Percentiles rank a stretch among this genome's conserved stretches.
Conservation (phyloP, 352 stramenopile genomes). For the Aphanomyces invadans region DNA sequence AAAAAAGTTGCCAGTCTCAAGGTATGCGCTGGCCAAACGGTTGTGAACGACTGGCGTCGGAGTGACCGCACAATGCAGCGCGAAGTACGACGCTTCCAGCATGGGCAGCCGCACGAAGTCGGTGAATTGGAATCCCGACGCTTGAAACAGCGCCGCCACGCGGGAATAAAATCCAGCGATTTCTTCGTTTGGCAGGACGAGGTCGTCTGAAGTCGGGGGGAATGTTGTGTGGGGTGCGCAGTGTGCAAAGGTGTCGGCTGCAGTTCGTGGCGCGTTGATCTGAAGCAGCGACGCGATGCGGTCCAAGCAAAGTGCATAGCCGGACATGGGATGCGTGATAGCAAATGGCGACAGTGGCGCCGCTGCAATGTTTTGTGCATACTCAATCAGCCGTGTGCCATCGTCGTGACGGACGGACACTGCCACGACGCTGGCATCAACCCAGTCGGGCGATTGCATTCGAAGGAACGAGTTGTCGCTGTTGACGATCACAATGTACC, state of each 20-base stretch:
- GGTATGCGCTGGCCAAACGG: too few species aligned
- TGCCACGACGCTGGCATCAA: conserved; percentile 23
- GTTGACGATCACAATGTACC: conserved; percentile 41
- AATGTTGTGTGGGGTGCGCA: neutral
- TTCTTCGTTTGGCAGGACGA: neutral
- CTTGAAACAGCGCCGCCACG: neutral
- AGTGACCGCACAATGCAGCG: neutral
- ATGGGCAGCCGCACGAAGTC: neutral
- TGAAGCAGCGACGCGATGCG: conserved; percentile 34
- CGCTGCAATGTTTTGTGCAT: neutral
- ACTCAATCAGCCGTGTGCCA: conserved; percentile 27
- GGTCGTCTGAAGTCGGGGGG: neutral
- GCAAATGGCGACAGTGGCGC: neutral
- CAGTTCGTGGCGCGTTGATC: conserved; percentile 30
- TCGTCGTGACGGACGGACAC: conserved; percentile 29
- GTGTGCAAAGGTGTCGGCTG: conserved; percentile 33
- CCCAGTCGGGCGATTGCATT: conserved; percentile 29
- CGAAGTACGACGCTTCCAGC: neutral
- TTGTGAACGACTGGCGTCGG: neutral
- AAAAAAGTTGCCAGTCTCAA: neutral
- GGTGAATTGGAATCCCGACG: neutral
- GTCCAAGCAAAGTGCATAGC: conserved; percentile 26
- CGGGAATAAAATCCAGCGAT: neutral
- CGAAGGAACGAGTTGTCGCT: conserved; percentile 29
- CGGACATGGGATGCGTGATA: neutral